Percentiles rank a stretch among this genome's conserved stretches.
Evolutionary conservation across 345 rosid genomes (phyloP).

Genomic region (Bretschneidera sinensis): DNA sequence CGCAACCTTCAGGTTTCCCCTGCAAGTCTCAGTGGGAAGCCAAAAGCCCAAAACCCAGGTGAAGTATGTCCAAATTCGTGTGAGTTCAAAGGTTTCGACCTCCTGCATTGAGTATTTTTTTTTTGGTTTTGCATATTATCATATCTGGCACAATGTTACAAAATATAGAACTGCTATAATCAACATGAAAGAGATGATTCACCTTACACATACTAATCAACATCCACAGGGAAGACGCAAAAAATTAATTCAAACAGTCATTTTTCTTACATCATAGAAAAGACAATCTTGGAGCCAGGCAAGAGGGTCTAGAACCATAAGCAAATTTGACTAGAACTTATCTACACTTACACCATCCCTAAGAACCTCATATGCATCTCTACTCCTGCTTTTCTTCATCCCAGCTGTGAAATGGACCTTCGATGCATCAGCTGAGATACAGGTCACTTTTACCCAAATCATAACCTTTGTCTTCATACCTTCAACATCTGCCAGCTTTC

Average conservation of each 20-base stretch:
- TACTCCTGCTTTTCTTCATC: slow-evolving; percentile 66
- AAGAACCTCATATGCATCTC: slow-evolving; percentile 78
- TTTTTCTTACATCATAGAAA: neutral
- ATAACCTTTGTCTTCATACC: slow-evolving; percentile 89
- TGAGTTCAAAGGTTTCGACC: no score
- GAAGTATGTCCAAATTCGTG: no score
- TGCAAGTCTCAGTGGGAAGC: no score
- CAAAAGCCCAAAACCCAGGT: no score
- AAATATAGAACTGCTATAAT: no score
- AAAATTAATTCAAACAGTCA: neutral
- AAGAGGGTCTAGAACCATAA: neutral
- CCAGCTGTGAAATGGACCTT: slow-evolving; percentile 83
- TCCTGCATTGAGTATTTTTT: no score
- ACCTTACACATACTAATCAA: neutral
- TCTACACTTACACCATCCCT: slow-evolving; percentile 65
- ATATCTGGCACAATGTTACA: no score
- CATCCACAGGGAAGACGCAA: no score
- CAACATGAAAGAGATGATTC: neutral
- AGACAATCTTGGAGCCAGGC: no score
- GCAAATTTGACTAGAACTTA: slow-evolving; percentile 48
- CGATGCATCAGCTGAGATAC: slow-evolving; percentile 56
- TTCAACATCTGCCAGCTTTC: slow-evolving; percentile 75
- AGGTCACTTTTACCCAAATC: slow-evolving; percentile 84
- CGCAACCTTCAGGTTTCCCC: no score
- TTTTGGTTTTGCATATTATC: no score